Conservation (phyloP, 169 alveolate genomes). For the Plasmodium sp. region DNA sequence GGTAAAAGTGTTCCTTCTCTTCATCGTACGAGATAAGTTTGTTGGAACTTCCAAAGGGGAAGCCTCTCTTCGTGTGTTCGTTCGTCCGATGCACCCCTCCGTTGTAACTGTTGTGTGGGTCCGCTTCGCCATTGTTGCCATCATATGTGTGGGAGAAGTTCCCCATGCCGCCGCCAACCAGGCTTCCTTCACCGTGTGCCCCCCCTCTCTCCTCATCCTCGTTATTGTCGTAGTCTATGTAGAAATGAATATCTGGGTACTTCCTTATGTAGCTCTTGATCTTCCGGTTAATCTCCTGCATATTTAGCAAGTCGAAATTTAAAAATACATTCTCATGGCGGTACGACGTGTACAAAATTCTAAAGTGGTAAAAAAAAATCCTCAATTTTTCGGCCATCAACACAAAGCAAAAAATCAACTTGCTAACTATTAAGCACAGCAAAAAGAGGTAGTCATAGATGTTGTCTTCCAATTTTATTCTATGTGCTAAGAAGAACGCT, state of each 20-base stretch:
- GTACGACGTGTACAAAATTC: slow-evolving; percentile 50
- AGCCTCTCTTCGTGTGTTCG: not conserved
- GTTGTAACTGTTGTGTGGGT: not conserved
- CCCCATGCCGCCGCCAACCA: not conserved
- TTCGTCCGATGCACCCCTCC: not conserved
- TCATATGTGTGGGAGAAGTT: not conserved
- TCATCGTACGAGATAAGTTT: slow-evolving; percentile 44
- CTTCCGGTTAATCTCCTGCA: slow-evolving; percentile 64
- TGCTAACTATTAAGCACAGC: slow-evolving; percentile 52
- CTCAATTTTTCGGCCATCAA: slow-evolving; percentile 67
- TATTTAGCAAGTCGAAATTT: slow-evolving; percentile 60
- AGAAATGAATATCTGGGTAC: slow-evolving; percentile 71
- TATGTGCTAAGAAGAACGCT: slow-evolving; percentile 11
- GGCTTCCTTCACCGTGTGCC: not conserved
- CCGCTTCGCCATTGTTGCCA: not conserved
- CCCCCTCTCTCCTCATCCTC: slow-evolving; percentile 13
- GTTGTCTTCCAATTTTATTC: slow-evolving; percentile 26
- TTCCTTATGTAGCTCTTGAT: slow-evolving; percentile 66
- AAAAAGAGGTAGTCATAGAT: slow-evolving; percentile 69
- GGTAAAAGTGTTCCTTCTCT: slow-evolving; percentile 72
- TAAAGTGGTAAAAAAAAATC: slow-evolving; percentile 62
- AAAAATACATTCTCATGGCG: slow-evolving; percentile 42
- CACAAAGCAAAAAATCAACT: slow-evolving; percentile 53
- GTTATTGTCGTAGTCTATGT: slow-evolving; percentile 56
- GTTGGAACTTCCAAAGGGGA: slow-evolving; percentile 3